These are phyloP conservation scores for Rhodamnia argentea DNA, from an alignment of 345 rosid species.

Conservation along the genomic window DNA sequence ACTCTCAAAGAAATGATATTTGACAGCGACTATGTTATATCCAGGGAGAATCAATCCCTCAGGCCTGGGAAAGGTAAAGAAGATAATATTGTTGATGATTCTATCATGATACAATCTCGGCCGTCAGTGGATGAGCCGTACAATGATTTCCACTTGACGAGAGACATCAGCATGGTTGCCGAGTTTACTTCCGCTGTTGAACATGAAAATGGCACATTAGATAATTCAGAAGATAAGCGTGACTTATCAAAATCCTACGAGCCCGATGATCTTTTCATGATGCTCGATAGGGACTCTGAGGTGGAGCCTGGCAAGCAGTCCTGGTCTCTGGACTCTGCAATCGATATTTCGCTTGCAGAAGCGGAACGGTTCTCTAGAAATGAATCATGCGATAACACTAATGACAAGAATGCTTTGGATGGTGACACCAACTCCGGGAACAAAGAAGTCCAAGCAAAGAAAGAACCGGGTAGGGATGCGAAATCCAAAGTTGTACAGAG, in stretches of 20 bases:
- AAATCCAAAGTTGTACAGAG: conserved; percentile 23
- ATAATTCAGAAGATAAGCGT: conserved; percentile 17
- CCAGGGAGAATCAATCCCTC: neutral
- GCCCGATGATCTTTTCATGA: conserved; percentile 57
- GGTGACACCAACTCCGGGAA: conserved; percentile 10
- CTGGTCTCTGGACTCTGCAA: conserved; percentile 36
- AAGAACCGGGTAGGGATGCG: conserved; percentile 20
- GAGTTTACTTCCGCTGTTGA: conserved; percentile 33
- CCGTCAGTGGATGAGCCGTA: conserved; percentile 24
- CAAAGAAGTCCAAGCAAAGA: conserved; percentile 18
- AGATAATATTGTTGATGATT: conserved; percentile 47
- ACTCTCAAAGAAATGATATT: conserved; percentile 19
- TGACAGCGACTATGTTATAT: conserved; percentile 16
- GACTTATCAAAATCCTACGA: conserved; percentile 19
- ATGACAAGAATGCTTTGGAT: conserved; percentile 16
- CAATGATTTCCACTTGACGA: conserved; percentile 46
- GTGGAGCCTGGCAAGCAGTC: conserved; percentile 25
- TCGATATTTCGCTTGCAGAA: conserved; percentile 46
- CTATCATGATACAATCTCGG: conserved; percentile 57
- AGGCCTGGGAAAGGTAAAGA: conserved; percentile 18
- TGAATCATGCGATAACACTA: conserved; percentile 14
- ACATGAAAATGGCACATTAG: conserved; percentile 17
- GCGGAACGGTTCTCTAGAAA: conserved; percentile 18
- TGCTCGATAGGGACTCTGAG: conserved; percentile 43
- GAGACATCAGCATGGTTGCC: conserved; percentile 54